Conservation (phyloP, 345 rosid genomes). For the Isatis tinctoria region DNA sequence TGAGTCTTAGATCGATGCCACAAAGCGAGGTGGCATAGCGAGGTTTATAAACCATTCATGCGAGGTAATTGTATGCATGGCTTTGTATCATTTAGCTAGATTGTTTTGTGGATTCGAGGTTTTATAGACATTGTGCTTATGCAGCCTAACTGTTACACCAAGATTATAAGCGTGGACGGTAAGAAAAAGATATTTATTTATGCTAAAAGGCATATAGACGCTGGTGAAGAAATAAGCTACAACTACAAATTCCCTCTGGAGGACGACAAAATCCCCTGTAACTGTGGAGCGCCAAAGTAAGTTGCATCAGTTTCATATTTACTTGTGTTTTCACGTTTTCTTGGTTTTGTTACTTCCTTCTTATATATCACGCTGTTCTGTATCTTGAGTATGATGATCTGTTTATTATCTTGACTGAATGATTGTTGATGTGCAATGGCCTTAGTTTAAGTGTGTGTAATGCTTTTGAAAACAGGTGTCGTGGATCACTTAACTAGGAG, state of each 20-base stretch:
- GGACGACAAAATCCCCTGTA: slow-evolving; percentile 93
- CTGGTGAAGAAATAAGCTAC: slow-evolving; percentile 94
- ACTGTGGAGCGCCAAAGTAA: slow-evolving; percentile 94
- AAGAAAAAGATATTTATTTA: slow-evolving; percentile 92
- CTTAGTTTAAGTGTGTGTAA: background rate
- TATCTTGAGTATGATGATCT: background rate
- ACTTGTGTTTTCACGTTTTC: background rate
- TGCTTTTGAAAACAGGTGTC: slow-evolving; percentile 57
- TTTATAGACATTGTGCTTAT: slow-evolving; percentile 32
- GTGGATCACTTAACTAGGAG: slow-evolving; percentile 81
- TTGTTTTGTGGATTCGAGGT: slow-evolving; percentile 14
- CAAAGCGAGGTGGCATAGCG: slow-evolving; percentile 98
- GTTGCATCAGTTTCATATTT: slow-evolving; percentile 20
- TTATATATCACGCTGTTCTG: background rate
- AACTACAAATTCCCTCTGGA: slow-evolving; percentile 98
- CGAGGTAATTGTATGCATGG: slow-evolving; percentile 47
- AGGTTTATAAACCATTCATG: slow-evolving; percentile 99
- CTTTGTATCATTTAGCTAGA: slow-evolving; percentile 7
- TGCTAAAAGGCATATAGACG: slow-evolving; percentile 76
- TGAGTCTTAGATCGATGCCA: slow-evolving; percentile 80
- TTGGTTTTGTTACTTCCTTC: background rate
- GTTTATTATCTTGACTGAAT: background rate
- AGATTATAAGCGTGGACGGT: slow-evolving; percentile 90
- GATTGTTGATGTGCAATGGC: background rate
- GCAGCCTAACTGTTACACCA: slow-evolving; percentile 98